A percentile compares a stretch with the other conserved stretches of the same genome.
Evolutionary conservation across 495 filamentous ascomycete genomes (phyloP).

Genomic region (Rhypophila decipiens): DNA sequence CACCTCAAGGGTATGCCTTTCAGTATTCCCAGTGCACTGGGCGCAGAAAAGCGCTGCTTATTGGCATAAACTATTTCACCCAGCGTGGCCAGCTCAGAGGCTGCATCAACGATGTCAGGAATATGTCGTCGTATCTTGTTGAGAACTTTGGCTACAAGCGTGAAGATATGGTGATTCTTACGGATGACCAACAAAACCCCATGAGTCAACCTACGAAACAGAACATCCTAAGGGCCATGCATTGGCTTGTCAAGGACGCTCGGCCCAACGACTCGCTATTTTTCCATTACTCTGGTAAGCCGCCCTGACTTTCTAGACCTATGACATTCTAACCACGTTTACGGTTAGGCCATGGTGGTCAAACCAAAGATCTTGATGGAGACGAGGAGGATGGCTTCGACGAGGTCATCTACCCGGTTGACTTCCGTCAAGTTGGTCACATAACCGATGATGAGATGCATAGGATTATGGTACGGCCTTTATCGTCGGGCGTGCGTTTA

Average conservation of each 20-base stretch:
- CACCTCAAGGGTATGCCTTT: conserved; percentile 72
- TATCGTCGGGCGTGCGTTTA: conserved; percentile 78
- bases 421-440: conserved; percentile 83
- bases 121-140: conserved; percentile 90
- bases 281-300: conserved; percentile 93
- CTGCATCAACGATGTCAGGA: conserved; percentile 98
- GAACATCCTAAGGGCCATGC: conserved; percentile 95
- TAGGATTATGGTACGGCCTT: conserved; percentile 82
- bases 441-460: conserved; percentile 99
- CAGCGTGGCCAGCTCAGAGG: conserved; percentile 87
- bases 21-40: conserved; percentile 92
- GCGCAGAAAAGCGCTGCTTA: conserved; percentile 82
- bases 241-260: conserved; percentile 96
- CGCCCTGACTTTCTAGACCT: not conserved
- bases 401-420: conserved; percentile 96
- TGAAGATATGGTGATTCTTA: conserved; percentile 97
- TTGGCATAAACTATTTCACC: conserved; percentile 97
- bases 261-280: conserved; percentile 92
- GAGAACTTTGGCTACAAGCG: conserved; percentile 88
- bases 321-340: not conserved
- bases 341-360: conserved; percentile 83
- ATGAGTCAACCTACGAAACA: conserved; percentile 96
- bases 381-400: conserved; percentile 95
- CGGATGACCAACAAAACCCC: conserved; percentile 93
- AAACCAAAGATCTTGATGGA: conserved; percentile 91